Percentiles rank a stretch among this genome's conserved stretches.
Evolutionary conservation across 305 asterid species (phyloP).

Genomic region (Plantago rigida): DNA sequence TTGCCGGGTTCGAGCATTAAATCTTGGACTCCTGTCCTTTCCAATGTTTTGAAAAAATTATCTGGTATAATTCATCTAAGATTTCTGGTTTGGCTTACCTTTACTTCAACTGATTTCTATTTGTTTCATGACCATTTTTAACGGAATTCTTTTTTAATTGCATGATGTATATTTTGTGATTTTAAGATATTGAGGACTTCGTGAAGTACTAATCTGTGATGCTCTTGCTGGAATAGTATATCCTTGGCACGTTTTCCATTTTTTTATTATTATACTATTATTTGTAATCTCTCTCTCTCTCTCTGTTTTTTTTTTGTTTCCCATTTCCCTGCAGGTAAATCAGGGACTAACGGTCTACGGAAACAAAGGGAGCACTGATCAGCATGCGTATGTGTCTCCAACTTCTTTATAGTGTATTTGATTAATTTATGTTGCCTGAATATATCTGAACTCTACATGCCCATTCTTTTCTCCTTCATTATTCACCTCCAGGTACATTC

Average conservation of each 20-base stretch:
- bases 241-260: too few relatives aligned
- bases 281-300: constrained; percentile 15
- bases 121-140: too few relatives aligned
- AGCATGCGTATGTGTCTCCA: constrained; percentile 73
- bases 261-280: constrained; percentile 1
- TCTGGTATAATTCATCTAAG: too few relatives aligned
- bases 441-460: constrained; percentile 15
- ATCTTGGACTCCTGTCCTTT: too few relatives aligned
- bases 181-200: not conserved
- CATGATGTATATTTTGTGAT: not conserved
- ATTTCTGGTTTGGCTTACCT: too few relatives aligned
- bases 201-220: not conserved
- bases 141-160: not conserved
- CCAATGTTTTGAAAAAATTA: too few relatives aligned
- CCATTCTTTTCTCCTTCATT: not conserved
- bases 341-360: constrained; percentile 94
- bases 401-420: constrained; percentile 13
- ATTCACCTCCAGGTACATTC: constrained; percentile 61
- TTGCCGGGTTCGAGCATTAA: too few relatives aligned
- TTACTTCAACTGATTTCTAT: too few relatives aligned
- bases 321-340: constrained; percentile 56
- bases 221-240: too few relatives aligned
- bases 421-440: constrained; percentile 17
- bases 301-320: not conserved
- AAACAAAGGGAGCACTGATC: constrained; percentile 99